phyloP scores from a whole-genome alignment of 2,329 filamentous ascomycete species.

The Bertia moriformis region DNA sequence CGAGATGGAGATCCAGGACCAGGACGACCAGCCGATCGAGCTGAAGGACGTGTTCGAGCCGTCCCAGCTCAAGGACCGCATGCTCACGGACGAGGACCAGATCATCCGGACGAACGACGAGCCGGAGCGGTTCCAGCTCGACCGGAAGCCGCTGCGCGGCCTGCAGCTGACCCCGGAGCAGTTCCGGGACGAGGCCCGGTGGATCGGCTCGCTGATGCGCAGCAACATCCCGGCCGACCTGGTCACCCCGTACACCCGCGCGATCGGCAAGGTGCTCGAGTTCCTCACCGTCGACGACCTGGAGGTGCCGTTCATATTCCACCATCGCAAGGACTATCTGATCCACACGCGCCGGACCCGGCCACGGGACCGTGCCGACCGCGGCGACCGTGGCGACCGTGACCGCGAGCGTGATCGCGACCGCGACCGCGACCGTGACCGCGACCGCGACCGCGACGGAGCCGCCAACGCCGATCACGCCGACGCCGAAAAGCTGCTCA shows the following conservation, averaged over 20 bases:
- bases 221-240: slow-evolving; percentile 64
- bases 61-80: slow-evolving; percentile 80
- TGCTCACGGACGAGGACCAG: slow-evolving; percentile 92
- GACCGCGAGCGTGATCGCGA: no score
- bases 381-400: no score
- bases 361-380: no score
- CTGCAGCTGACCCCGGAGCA: slow-evolving; percentile 72
- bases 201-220: slow-evolving; percentile 83
- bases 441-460: slow-evolving; percentile 43
- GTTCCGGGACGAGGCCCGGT: slow-evolving; percentile 75
- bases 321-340: slow-evolving; percentile 93
- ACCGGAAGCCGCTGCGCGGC: slow-evolving; percentile 75
- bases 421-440: no score
- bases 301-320: slow-evolving; percentile 94
- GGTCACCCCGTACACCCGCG: slow-evolving; percentile 69
- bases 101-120: slow-evolving; percentile 76
- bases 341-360: slow-evolving; percentile 69
- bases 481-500: slow-evolving; percentile 73
- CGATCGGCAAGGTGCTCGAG: slow-evolving; percentile 81
- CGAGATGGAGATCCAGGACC: slow-evolving; percentile 63
- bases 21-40: slow-evolving; percentile 72
- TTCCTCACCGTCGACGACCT: slow-evolving; percentile 91
- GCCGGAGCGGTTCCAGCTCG: slow-evolving; percentile 86
- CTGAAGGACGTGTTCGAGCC: slow-evolving; percentile 98
- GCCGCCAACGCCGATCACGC: slow-evolving; percentile 62